Evolutionary conservation across 306 rosid species (phyloP).

Genomic region (Aeschynomene evenia): DNA sequence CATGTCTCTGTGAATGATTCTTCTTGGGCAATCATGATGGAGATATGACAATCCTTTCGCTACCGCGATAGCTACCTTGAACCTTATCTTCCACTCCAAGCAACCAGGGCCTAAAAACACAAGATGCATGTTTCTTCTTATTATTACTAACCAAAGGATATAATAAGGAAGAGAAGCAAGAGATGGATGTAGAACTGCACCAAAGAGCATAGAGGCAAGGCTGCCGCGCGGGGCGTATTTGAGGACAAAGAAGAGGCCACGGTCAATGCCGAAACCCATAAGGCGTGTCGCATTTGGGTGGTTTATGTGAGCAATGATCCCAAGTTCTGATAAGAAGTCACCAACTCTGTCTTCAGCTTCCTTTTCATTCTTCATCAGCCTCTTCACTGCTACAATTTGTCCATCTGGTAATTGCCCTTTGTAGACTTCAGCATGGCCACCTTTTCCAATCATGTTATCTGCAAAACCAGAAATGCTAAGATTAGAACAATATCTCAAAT

Average conservation of each 20-base stretch:
- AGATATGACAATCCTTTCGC: conserved; percentile 78
- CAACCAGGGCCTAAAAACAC: conserved; percentile 46
- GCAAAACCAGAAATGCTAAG: background rate
- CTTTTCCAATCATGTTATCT: conserved; percentile 76
- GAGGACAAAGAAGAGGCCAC: conserved; percentile 69
- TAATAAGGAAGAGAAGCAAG: background rate
- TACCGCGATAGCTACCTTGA: conserved; percentile 68
- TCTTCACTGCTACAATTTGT: conserved; percentile 68
- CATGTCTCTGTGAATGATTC: conserved; percentile 87
- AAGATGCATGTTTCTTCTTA: conserved; percentile 3
- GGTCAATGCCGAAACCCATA: conserved; percentile 69
- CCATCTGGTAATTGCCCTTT: conserved; percentile 59
- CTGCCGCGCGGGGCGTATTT: conserved; percentile 68
- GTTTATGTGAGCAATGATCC: conserved; percentile 78
- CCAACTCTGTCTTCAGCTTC: conserved; percentile 54
- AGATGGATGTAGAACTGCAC: conserved; percentile 40
- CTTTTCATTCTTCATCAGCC: conserved; percentile 51
- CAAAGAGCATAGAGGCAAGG: conserved; percentile 69
- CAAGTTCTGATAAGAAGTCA: conserved; percentile 78
- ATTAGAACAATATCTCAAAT: background rate
- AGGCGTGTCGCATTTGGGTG: conserved; percentile 65
- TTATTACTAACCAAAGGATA: conserved; percentile 30
- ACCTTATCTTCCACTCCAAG: conserved; percentile 66
- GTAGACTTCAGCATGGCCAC: conserved; percentile 90
- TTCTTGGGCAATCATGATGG: conserved; percentile 80